Evolutionary conservation across 768 basidiomycete genomes (phyloP).

Genomic region (Phaffia tasmanica): DNA sequence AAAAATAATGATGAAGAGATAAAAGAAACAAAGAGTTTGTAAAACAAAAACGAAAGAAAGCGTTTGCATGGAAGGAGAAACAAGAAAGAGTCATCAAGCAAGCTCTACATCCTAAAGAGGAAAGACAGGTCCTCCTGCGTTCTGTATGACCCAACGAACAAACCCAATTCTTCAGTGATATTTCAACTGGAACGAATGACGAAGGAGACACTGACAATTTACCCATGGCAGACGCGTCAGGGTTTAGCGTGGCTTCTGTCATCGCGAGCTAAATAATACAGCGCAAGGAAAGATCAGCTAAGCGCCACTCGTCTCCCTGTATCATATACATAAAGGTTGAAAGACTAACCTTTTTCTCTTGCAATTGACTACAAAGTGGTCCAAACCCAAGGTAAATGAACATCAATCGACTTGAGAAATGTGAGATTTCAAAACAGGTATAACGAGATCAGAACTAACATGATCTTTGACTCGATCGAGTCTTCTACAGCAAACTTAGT

Average conservation of each 20-base stretch:
- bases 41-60: not conserved
- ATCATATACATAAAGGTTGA: not conserved
- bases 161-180: no score
- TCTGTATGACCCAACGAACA: not conserved
- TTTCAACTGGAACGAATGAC: not conserved
- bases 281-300: not conserved
- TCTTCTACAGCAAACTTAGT: constrained; percentile 93
- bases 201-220: constrained; percentile 43
- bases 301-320: not conserved
- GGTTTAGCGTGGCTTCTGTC: constrained; percentile 27
- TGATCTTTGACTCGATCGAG: constrained; percentile 87
- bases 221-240: constrained; percentile 65
- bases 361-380: constrained; percentile 45
- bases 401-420: not conserved
- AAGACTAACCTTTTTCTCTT: constrained; percentile 71
- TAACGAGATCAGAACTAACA: constrained; percentile 50
- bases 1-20: not conserved
- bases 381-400: not conserved
- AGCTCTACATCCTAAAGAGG: constrained; percentile 23
- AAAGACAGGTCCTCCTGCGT: constrained; percentile 25
- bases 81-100: not conserved
- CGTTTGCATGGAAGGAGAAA: not conserved
- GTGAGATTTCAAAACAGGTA: not conserved
- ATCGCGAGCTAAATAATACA: constrained; percentile 43
- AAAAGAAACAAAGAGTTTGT: not conserved